Conservation (phyloP, 176 grass and related monocot species). For the Puya raimondii region DNA sequence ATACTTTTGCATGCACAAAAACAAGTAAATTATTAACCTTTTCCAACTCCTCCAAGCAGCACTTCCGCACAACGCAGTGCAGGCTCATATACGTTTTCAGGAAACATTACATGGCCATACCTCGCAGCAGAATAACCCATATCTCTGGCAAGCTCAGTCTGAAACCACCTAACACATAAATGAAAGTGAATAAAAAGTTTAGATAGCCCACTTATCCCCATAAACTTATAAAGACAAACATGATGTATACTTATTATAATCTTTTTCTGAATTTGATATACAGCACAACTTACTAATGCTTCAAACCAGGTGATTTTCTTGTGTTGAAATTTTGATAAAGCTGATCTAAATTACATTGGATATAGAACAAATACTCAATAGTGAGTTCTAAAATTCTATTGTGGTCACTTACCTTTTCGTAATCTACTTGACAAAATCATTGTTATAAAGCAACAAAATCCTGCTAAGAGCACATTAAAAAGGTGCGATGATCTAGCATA, state of each 20-base stretch:
- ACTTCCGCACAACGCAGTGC: slow-evolving; percentile 84
- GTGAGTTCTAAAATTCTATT: no score
- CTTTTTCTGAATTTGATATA: not conserved
- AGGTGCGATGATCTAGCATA: no score
- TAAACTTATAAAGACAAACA: not conserved
- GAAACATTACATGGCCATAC: slow-evolving; percentile 98
- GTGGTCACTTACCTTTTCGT: no score
- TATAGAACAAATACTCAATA: no score
- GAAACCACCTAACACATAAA: slow-evolving; percentile 28
- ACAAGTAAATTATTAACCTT: slow-evolving; percentile 38
- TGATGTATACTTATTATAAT: slow-evolving; percentile 4
- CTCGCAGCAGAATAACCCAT: slow-evolving; percentile 93
- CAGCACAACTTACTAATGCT: slow-evolving; percentile 28
- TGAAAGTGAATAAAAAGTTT: slow-evolving; percentile 37
- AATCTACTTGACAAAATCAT: no score
- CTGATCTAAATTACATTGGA: no score
- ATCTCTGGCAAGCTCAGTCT: slow-evolving; percentile 93
- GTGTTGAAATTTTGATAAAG: no score
- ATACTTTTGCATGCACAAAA: not conserved
- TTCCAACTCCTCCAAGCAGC: slow-evolving; percentile 83
- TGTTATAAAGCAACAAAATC: no score
- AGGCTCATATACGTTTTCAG: slow-evolving; percentile 94
- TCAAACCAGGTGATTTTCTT: slow-evolving; percentile 13
- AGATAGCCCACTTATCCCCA: slow-evolving; percentile 35
- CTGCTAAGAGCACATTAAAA: no score